Conservation (phyloP, 345 rosid species). For the Eucalyptus cloeziana region DNA sequence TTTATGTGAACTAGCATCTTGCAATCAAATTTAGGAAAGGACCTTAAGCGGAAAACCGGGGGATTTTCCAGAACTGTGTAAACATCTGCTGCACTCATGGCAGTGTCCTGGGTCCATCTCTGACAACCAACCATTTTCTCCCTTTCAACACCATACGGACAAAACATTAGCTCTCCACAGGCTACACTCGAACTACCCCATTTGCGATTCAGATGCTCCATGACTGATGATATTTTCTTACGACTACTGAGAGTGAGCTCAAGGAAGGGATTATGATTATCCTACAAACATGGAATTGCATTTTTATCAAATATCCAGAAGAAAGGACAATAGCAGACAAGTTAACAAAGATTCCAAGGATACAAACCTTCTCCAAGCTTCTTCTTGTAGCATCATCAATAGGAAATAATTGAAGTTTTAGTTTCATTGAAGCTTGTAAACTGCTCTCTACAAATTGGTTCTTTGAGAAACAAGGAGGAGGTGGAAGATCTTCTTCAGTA, state of each 20-base stretch:
- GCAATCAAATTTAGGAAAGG: background rate
- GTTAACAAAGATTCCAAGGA: background rate
- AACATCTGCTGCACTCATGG: constrained; percentile 65
- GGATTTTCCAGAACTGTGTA: constrained; percentile 65
- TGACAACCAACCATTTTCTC: constrained; percentile 44
- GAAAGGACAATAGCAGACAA: background rate
- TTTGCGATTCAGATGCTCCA: constrained; percentile 91
- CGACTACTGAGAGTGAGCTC: constrained; percentile 94
- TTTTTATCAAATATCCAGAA: background rate
- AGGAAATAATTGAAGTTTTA: constrained; percentile 95
- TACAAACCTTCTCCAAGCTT: constrained; percentile 82
- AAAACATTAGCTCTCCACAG: constrained; percentile 71
- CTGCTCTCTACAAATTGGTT: constrained; percentile 33
- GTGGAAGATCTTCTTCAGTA: constrained; percentile 24
- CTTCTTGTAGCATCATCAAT: constrained; percentile 82
- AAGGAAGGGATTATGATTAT: constrained; percentile 86
- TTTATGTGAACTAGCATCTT: background rate
- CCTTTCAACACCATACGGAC: constrained; percentile 59
- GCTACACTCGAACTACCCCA: constrained; percentile 91
- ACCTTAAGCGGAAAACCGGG: constrained; percentile 81
- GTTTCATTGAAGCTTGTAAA: constrained; percentile 40
- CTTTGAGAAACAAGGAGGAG: constrained; percentile 31
- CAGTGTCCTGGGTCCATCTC: constrained; percentile 81
- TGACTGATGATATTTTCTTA: constrained; percentile 89
- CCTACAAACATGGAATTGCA: constrained; percentile 41